A percentile compares a stretch with the other conserved stretches of the same genome.
Evolutionary conservation across 2,329 filamentous ascomycete genomes (phyloP).

Genomic region (Thielaviopsis punctulata): DNA sequence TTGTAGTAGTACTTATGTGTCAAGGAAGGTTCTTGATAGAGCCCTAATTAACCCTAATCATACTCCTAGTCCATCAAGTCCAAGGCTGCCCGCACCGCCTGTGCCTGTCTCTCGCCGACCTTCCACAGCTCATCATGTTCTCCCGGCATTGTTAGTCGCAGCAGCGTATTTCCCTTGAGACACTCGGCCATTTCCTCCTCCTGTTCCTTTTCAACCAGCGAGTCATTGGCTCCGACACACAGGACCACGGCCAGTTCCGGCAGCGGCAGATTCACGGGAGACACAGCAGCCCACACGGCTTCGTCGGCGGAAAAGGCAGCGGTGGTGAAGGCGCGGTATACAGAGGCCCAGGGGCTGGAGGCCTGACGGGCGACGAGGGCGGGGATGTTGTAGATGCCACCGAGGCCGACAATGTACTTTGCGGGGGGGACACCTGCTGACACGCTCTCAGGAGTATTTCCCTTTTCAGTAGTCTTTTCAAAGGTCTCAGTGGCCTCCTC

Average conservation of each 20-base stretch:
- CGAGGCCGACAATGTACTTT: constrained; percentile 27
- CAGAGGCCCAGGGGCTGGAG: constrained; percentile 17
- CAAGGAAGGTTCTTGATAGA: too few relatives aligned
- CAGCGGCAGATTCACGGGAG: constrained; percentile 19
- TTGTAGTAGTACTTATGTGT: too few relatives aligned
- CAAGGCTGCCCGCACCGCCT: not conserved
- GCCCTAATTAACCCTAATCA: not conserved
- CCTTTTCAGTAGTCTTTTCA: too few relatives aligned
- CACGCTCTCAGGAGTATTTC: too few relatives aligned
- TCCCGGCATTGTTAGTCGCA: not conserved
- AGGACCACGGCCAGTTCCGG: not conserved
- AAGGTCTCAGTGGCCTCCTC: constrained; percentile 14
- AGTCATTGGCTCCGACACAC: not conserved
- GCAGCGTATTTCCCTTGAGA: not conserved
- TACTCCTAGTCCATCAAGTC: not conserved
- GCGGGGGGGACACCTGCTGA: constrained; percentile 12
- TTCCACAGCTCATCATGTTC: constrained; percentile 9
- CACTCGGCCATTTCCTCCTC: constrained; percentile 1
- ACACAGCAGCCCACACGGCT: constrained; percentile 23
- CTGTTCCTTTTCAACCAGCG: constrained; percentile 7
- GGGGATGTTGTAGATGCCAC: constrained; percentile 34
- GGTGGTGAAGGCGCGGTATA: constrained; percentile 27
- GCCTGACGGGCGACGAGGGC: constrained; percentile 16
- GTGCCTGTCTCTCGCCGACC: not conserved
- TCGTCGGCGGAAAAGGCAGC: constrained; percentile 29